These are phyloP conservation scores for Calonectria hongkongensis DNA, from an alignment of 2,329 filamentous ascomycete species.

Conservation along the genomic window DNA sequence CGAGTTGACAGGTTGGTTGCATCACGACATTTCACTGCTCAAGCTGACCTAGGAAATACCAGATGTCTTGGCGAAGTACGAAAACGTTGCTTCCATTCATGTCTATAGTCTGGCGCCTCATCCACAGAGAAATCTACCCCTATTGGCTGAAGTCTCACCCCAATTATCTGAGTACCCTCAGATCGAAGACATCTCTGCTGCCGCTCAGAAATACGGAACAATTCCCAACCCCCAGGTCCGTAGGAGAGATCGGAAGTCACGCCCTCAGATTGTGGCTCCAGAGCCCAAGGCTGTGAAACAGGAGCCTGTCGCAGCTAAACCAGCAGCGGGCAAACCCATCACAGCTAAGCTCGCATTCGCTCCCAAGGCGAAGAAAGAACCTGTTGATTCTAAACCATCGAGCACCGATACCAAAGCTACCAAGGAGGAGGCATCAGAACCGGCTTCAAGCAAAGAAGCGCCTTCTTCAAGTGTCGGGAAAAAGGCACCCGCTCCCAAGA, in stretches of 20 bases:
- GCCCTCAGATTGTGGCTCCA: constrained; percentile 51
- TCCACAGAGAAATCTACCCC: constrained; percentile 80
- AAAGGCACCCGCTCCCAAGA: constrained; percentile 69
- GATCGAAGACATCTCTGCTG: constrained; percentile 75
- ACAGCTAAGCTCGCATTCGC: constrained; percentile 43
- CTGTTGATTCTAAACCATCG: constrained; percentile 24
- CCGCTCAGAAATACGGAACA: constrained; percentile 79
- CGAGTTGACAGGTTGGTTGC: constrained; percentile 76
- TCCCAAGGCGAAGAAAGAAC: constrained; percentile 52
- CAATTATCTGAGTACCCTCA: constrained; percentile 75
- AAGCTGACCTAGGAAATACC: constrained; percentile 43
- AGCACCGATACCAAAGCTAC: constrained; percentile 43
- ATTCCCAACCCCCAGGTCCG: constrained; percentile 84
- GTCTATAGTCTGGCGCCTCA: constrained; percentile 89
- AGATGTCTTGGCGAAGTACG: constrained; percentile 82
- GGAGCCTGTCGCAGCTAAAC: constrained; percentile 31
- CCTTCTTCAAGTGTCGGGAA: constrained; percentile 55
- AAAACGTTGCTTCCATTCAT: constrained; percentile 86
- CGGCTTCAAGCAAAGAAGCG: constrained; percentile 51
- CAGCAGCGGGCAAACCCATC: neutral
- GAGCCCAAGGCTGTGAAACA: constrained; percentile 50
- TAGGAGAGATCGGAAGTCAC: constrained; percentile 66
- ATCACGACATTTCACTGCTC: neutral
- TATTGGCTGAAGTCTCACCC: constrained; percentile 81
- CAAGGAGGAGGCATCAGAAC: constrained; percentile 57